Conservation (phyloP, 495 filamentous ascomycete species). For the Penicillium dipodomyicola region DNA sequence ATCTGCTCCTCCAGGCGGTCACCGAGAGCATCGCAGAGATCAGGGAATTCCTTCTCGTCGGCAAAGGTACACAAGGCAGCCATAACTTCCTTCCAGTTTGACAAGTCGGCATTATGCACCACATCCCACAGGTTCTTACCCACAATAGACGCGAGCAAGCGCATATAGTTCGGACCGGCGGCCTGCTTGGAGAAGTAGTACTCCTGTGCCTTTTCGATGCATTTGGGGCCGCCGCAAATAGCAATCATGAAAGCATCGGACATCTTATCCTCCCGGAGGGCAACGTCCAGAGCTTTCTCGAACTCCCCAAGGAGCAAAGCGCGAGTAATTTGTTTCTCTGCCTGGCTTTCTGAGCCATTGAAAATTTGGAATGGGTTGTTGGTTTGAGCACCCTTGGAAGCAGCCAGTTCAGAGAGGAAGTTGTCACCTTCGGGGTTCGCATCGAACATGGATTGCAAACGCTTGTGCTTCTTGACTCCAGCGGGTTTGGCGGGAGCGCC, state of each 20-base stretch:
- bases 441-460: constrained; percentile 81
- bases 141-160: constrained; percentile 85
- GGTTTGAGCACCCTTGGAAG: constrained; percentile 74
- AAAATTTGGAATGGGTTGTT: constrained; percentile 87
- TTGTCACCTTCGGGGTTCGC: constrained; percentile 69
- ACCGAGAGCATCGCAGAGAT: constrained; percentile 94
- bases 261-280: constrained; percentile 80
- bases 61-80: constrained; percentile 93
- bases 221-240: constrained; percentile 90
- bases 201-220: constrained; percentile 90
- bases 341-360: constrained; percentile 71
- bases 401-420: constrained; percentile 73
- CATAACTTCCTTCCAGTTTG: constrained; percentile 96
- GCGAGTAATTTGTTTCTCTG: constrained; percentile 83
- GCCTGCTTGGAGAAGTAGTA: constrained; percentile 83
- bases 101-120: constrained; percentile 89
- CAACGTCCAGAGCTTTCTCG: constrained; percentile 83
- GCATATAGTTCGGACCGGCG: constrained; percentile 84
- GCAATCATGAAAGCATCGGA: constrained; percentile 98
- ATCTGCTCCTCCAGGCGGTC: constrained; percentile 81
- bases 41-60: constrained; percentile 83
- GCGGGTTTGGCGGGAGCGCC: constrained; percentile 44
- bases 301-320: constrained; percentile 88
- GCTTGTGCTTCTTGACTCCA: constrained; percentile 54
- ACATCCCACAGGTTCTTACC: constrained; percentile 98